Percentiles rank a stretch among this genome's conserved stretches.
These are phyloP conservation scores for Pythium oligandrum DNA, from an alignment of 352 stramenopile species.

Conservation along the genomic window DNA sequence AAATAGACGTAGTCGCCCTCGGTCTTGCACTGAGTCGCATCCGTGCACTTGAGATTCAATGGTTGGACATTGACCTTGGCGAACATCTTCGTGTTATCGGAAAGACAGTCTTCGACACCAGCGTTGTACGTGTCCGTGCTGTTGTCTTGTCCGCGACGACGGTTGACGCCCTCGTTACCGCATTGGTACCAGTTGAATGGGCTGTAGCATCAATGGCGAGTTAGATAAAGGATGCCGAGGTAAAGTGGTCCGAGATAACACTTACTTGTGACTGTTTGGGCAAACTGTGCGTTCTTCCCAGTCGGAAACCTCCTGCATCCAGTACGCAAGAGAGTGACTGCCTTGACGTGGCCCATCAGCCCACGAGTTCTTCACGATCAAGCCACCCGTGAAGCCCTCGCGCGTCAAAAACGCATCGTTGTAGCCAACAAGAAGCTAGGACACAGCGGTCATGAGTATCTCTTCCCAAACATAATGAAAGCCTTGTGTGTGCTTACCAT, in stretches of 20 bases:
- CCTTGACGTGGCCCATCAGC: conserved; percentile 53
- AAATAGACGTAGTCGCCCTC: conserved; percentile 70
- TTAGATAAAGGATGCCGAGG: background rate
- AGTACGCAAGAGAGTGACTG: conserved; percentile 73
- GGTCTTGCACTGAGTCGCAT: conserved; percentile 44
- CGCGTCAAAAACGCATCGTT: conserved; percentile 72
- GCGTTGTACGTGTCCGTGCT: conserved; percentile 39
- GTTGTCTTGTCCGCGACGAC: conserved; percentile 19
- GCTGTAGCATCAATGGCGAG: conserved; percentile 15
- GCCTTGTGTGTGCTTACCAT: conserved; percentile 39
- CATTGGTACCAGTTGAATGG: conserved; percentile 84
- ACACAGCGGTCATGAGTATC: background rate
- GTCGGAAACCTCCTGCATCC: conserved; percentile 79
- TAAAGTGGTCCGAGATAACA: background rate
- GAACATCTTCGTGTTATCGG: conserved; percentile 61
- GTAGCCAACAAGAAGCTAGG: conserved; percentile 70
- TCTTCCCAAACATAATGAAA: background rate
- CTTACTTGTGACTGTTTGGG: conserved; percentile 77
- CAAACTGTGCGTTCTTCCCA: conserved; percentile 77
- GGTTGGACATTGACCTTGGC: conserved; percentile 70
- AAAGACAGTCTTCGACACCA: conserved; percentile 49
- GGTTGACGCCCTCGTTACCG: conserved; percentile 48
- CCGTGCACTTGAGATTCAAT: conserved; percentile 58
- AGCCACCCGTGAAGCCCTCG: conserved; percentile 64
- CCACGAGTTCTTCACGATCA: conserved; percentile 82